These are phyloP conservation scores for Rhizopogon sp. DNA, from an alignment of 768 basidiomycete species.

Conservation along the genomic window DNA sequence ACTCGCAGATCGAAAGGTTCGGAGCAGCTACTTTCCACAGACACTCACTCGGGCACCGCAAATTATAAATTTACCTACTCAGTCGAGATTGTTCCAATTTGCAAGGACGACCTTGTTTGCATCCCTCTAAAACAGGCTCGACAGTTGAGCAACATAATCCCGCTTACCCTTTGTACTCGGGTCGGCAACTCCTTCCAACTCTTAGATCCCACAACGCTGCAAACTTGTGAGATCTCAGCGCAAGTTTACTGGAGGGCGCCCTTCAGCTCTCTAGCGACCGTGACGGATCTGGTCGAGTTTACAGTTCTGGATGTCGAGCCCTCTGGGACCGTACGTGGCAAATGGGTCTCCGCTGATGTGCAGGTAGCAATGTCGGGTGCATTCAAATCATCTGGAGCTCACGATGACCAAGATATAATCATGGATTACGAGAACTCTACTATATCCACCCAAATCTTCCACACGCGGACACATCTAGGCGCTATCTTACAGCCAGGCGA, in stretches of 20 bases:
- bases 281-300: slow-evolving; percentile 89
- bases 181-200: slow-evolving; percentile 91
- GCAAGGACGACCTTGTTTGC: slow-evolving; percentile 96
- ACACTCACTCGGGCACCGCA: slow-evolving; percentile 88
- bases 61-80: slow-evolving; percentile 98
- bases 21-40: slow-evolving; percentile 89
- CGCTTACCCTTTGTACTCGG: slow-evolving; percentile 82
- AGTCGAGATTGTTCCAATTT: slow-evolving; percentile 93
- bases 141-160: slow-evolving; percentile 81
- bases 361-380: slow-evolving; percentile 86
- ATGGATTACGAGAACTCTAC: slow-evolving; percentile 63
- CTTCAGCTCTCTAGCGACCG: slow-evolving; percentile 77
- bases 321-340: slow-evolving; percentile 61
- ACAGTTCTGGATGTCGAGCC: slow-evolving; percentile 93
- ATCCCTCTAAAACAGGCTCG: slow-evolving; percentile 81
- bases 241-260: slow-evolving; percentile 88
- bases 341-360: slow-evolving; percentile 80
- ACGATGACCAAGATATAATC: slow-evolving; percentile 42
- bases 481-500: slow-evolving; percentile 95
- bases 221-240: slow-evolving; percentile 72
- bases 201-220: slow-evolving; percentile 84
- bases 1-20: slow-evolving; percentile 76
- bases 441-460: slow-evolving; percentile 73
- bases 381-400: slow-evolving; percentile 50
- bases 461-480: slow-evolving; percentile 96